A percentile compares a stretch with the other conserved stretches of the same genome.
These are phyloP conservation scores for Fistulinella cinereoalba DNA, from an alignment of 1,284 basidiomycete species.

Conservation along the genomic window DNA sequence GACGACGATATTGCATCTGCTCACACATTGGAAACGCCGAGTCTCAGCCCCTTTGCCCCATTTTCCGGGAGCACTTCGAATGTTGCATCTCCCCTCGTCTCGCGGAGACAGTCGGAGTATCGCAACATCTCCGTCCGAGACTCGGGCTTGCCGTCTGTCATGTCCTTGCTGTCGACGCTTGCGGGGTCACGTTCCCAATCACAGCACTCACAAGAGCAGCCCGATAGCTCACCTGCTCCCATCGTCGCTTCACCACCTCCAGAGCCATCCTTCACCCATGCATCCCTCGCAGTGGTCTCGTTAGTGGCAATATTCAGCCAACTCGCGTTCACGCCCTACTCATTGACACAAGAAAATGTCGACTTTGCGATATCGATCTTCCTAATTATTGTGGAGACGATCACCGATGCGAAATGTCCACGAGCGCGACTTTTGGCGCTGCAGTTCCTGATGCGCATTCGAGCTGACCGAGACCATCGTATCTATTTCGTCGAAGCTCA, in stretches of 20 bases:
- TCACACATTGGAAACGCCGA: constrained; percentile 38
- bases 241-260: constrained; percentile 21
- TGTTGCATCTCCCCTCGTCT: constrained; percentile 49
- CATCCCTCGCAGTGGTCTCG: constrained; percentile 60
- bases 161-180: constrained; percentile 61
- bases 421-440: constrained; percentile 72
- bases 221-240: constrained; percentile 30
- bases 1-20: constrained; percentile 42
- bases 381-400: constrained; percentile 45
- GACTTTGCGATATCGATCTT: constrained; percentile 54
- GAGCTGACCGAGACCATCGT: constrained; percentile 90
- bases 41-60: constrained; percentile 29
- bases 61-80: constrained; percentile 36
- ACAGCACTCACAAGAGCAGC: constrained; percentile 37
- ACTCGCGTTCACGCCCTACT: constrained; percentile 63
- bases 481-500: constrained; percentile 63
- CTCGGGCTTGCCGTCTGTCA: constrained; percentile 53
- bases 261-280: constrained; percentile 39
- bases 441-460: constrained; percentile 86
- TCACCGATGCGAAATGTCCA: constrained; percentile 48
- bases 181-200: constrained; percentile 60
- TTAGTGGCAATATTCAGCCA: constrained; percentile 68
- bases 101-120: constrained; percentile 56
- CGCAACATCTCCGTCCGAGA: constrained; percentile 34
- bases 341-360: constrained; percentile 44